phyloP scores from a whole-genome alignment of 2,329 filamentous ascomycete genomes.

The Apiospora rasikravindrae region DNA sequence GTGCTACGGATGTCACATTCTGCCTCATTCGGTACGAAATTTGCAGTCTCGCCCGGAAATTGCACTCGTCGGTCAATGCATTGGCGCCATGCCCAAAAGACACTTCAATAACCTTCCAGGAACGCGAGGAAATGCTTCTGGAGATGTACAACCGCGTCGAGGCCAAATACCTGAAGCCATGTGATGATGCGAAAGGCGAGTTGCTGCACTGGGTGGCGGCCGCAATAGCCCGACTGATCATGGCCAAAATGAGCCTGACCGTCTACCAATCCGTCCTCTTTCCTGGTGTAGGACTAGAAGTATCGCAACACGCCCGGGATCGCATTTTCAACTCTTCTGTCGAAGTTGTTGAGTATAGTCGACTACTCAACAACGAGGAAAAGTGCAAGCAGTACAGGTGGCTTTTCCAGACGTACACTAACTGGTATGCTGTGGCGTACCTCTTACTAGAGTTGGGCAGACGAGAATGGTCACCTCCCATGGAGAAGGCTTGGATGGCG shows the following conservation, averaged over 20 bases:
- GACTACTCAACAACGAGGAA: conserved; percentile 56
- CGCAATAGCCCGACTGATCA: conserved; percentile 54
- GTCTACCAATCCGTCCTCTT: conserved; percentile 60
- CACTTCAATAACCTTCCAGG: conserved; percentile 42
- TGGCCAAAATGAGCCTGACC: conserved; percentile 60
- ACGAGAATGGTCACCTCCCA: conserved; percentile 54
- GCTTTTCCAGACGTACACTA: conserved; percentile 64
- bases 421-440: conserved; percentile 65
- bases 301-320: conserved; percentile 45
- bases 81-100: conserved; percentile 40
- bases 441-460: conserved; percentile 57
- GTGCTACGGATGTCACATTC: conserved; percentile 59
- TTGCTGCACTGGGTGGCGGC: conserved; percentile 57
- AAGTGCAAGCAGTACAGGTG: conserved; percentile 59
- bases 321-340: conserved; percentile 56
- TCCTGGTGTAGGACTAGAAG: conserved; percentile 41
- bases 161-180: conserved; percentile 57
- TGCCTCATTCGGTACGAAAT: conserved; percentile 51
- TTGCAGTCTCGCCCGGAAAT: conserved; percentile 44
- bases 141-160: conserved; percentile 56
- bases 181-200: conserved; percentile 49
- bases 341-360: conserved; percentile 62
- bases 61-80: conserved; percentile 44
- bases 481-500: conserved; percentile 56
- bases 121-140: conserved; percentile 52